These are phyloP conservation scores for Suillus plorans DNA, from an alignment of 768 basidiomycete genomes.

Conservation along the genomic window DNA sequence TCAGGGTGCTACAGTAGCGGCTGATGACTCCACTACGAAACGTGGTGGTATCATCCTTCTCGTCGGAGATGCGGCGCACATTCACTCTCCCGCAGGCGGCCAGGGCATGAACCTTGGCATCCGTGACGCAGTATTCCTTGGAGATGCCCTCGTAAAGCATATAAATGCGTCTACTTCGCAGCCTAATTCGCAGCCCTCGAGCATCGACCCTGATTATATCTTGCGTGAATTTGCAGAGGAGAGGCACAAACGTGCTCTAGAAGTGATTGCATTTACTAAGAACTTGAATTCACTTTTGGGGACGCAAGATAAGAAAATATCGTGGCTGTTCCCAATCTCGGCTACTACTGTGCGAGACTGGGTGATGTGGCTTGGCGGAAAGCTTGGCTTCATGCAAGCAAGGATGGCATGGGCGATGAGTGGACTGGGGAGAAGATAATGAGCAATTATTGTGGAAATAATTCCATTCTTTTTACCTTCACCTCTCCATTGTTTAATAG, in stretches of 20 bases:
- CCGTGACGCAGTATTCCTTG: slow-evolving; percentile 48
- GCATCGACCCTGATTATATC: slow-evolving; percentile 21
- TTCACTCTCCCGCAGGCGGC: slow-evolving; percentile 51
- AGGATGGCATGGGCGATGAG: slow-evolving; percentile 6
- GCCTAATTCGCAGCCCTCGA: slow-evolving; percentile 6
- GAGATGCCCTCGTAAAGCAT: slow-evolving; percentile 35
- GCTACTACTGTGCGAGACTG: slow-evolving; percentile 3
- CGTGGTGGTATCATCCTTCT: slow-evolving; percentile 27
- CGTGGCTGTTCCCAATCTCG: slow-evolving; percentile 6
- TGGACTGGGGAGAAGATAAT: slow-evolving; percentile 7
- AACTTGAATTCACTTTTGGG: slow-evolving; percentile 21
- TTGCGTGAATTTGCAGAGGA: slow-evolving; percentile 25
- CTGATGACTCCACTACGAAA: not conserved
- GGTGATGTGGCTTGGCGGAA: slow-evolving; percentile 4
- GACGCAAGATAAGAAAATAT: not conserved
- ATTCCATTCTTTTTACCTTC: not conserved
- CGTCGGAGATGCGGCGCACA: slow-evolving; percentile 49
- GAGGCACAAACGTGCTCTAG: slow-evolving; percentile 36
- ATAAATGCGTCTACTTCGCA: slow-evolving; percentile 10
- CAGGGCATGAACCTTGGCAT: slow-evolving; percentile 57
- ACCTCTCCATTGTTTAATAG: not conserved
- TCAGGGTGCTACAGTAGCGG: not conserved
- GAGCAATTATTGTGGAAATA: not conserved
- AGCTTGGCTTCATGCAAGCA: not conserved
- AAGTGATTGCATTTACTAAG: slow-evolving; percentile 39